These are phyloP conservation scores for Sindora glabra DNA, from an alignment of 306 rosid species.

Conservation along the genomic window DNA sequence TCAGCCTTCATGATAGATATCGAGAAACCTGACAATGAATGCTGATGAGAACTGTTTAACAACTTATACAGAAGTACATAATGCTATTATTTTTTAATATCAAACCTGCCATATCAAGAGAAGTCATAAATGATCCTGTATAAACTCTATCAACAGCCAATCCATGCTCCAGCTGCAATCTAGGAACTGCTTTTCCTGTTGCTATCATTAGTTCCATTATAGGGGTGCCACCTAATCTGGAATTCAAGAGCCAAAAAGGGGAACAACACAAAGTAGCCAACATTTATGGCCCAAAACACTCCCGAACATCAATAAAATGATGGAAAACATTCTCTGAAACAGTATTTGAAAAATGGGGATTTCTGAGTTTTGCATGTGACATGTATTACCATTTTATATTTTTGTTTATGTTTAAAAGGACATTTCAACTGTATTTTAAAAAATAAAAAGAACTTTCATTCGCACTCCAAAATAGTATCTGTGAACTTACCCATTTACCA, in stretches of 20 bases:
- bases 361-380: slow-evolving; percentile 3
- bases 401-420: no score
- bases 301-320: neutral
- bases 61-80: slow-evolving; percentile 1
- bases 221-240: slow-evolving; percentile 90
- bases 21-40: slow-evolving; percentile 68
- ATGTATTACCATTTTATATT: no score
- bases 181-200: slow-evolving; percentile 86
- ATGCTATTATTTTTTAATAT: slow-evolving; percentile 6
- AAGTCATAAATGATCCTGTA: slow-evolving; percentile 94
- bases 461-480: slow-evolving; percentile 10
- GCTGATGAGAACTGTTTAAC: slow-evolving; percentile 1
- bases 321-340: neutral
- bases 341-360: slow-evolving; percentile 5
- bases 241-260: no score
- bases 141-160: slow-evolving; percentile 96
- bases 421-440: neutral
- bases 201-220: slow-evolving; percentile 88
- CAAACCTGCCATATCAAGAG: slow-evolving; percentile 97
- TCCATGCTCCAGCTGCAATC: slow-evolving; percentile 90
- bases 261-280: no score
- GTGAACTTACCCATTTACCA: slow-evolving; percentile 79
- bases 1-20: slow-evolving; percentile 89
- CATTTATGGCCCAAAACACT: neutral
- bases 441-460: neutral